phyloP scores from a whole-genome alignment of 345 rosid species.

The Populus deltoides region DNA sequence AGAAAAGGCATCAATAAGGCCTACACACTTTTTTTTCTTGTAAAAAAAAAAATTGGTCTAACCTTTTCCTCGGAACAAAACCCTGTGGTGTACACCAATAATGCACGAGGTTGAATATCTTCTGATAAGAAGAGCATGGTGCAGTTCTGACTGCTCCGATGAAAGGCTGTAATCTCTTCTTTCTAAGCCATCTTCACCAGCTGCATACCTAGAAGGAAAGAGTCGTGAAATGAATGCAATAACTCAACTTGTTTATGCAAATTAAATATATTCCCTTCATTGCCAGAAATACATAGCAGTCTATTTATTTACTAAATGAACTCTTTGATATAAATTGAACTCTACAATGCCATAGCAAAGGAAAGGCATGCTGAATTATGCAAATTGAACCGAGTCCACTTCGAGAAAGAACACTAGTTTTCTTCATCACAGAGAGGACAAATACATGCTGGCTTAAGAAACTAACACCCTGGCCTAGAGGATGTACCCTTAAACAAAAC shows the following conservation, averaged over 20 bases:
- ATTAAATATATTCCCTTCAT: not conserved
- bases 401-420: not conserved
- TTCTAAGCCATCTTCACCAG: constrained; percentile 7
- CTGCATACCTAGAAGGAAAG: constrained; percentile 1
- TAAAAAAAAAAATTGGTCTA: too few species aligned
- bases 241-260: not conserved
- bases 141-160: not conserved
- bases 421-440: not conserved
- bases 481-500: not conserved
- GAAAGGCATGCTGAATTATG: too few species aligned
- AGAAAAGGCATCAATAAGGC: too few species aligned
- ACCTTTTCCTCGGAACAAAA: too few species aligned
- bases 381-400: not conserved
- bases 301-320: not conserved
- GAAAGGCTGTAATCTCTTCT: not conserved
- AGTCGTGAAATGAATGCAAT: constrained; percentile 3
- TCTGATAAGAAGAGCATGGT: not conserved
- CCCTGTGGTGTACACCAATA: not conserved
- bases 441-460: not conserved
- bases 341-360: not conserved
- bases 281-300: not conserved
- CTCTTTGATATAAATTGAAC: not conserved
- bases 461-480: not conserved
- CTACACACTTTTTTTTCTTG: too few species aligned
- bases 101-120: not conserved